Evolutionary conservation across 768 basidiomycete genomes (phyloP), one percentile per base, ranked within the genome.

Genomic region (Pleurotus salmoneostramineus): DNA sequence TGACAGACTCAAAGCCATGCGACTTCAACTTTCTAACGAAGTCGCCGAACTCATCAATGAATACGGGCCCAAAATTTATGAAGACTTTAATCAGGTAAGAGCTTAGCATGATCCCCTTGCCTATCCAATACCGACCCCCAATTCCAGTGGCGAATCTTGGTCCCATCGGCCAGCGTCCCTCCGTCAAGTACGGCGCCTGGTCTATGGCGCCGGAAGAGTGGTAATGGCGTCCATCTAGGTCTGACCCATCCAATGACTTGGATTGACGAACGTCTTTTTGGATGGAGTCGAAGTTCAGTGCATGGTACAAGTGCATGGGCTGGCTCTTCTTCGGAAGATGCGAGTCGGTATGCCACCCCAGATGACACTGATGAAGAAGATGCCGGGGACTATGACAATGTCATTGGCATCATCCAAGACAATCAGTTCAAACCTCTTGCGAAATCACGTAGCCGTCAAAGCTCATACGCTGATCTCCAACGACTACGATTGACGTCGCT

Each of bases 231-330:
- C 33, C 34, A 50, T 31, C 21, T 88, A 52, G 81, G 93, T 32
- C 79, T 95, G 35, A 89, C 85, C 11, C 93, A 97, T 71, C 94
- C 94, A 0, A 94, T 96, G 89, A 87, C 89, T 11, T 96, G 93
- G 93, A 81, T 96, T 12, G 94, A 97, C 69, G 95, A 96, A 71
- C 86, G 91, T 6, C 79, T 97, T 27, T 97, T 96, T 67, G 95
- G 94, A 45, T 96, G 92, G 94, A 87, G 85, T 69, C 80, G 83
- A 55, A 91, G 88, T 63, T 82, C 90, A 1, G 75, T 73, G 50
- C 84, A 83, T 49, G 91, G 93, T n/a, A 92, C 91, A 2, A 91
- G 88, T 64, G 91, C 85, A n/a, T 95, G 93, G 93, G 83, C 83
- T 34, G 89, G 84, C 14, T 68, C 67, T 33, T 71, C 70, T 42